Conservation (phyloP, 768 basidiomycete genomes). For the Tephrocybe sp. region DNA sequence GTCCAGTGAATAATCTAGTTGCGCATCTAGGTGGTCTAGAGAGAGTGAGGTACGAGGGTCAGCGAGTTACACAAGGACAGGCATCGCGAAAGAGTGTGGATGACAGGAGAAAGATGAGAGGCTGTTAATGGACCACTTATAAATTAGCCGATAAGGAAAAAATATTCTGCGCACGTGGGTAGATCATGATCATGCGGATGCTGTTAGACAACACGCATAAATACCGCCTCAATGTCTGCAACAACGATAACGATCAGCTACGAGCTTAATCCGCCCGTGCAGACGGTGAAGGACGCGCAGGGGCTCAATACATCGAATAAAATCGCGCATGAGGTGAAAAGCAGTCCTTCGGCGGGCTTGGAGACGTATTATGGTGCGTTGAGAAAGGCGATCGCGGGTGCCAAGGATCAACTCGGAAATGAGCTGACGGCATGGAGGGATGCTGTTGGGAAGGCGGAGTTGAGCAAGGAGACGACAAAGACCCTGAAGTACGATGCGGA, state of each 20-base stretch:
- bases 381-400: slow-evolving; percentile 46
- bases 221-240: slow-evolving; percentile 20
- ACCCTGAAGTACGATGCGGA: slow-evolving; percentile 41
- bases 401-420: slow-evolving; percentile 56
- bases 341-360: slow-evolving; percentile 19
- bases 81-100: slow-evolving; percentile 33
- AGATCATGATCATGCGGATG: slow-evolving; percentile 7
- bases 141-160: slow-evolving; percentile 12
- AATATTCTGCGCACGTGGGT: slow-evolving; percentile 18
- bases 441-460: slow-evolving; percentile 63
- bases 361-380: slow-evolving; percentile 52
- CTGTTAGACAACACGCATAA: slow-evolving; percentile 20
- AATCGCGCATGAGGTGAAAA: slow-evolving; percentile 19
- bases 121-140: neutral
- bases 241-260: slow-evolving; percentile 40
- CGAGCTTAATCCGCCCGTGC: slow-evolving; percentile 40
- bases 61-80: slow-evolving; percentile 53
- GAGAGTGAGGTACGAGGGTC: slow-evolving; percentile 28
- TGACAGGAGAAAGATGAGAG: neutral
- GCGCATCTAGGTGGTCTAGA: slow-evolving; percentile 12
- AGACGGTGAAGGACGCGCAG: slow-evolving; percentile 14
- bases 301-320: slow-evolving; percentile 20
- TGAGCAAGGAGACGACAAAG: slow-evolving; percentile 54
- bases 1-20: slow-evolving; percentile 2
- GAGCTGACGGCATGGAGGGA: slow-evolving; percentile 79